Conservation (phyloP, 331 rosid genomes). For the Acacia concinna region DNA sequence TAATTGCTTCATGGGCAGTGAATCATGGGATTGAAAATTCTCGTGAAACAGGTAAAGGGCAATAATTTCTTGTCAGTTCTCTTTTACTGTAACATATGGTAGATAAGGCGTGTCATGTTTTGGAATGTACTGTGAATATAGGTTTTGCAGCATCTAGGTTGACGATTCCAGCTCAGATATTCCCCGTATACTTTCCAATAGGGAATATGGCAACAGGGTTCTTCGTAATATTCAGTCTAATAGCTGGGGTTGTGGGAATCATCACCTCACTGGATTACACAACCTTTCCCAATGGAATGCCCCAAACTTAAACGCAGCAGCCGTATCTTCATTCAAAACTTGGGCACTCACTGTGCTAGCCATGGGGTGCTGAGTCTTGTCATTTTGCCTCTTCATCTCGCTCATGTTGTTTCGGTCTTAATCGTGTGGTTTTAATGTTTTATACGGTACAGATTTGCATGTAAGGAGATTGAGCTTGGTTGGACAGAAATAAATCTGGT, state of each 20-base stretch:
- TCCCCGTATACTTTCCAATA: conserved; percentile 79
- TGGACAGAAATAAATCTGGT: conserved; percentile 57
- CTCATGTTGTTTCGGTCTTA: too few species aligned
- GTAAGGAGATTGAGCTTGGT: conserved; percentile 62
- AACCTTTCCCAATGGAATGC: conserved; percentile 57
- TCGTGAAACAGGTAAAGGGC: conserved; percentile 57
- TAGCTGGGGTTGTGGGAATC: conserved; percentile 85
- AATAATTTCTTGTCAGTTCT: not conserved
- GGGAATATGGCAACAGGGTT: conserved; percentile 90
- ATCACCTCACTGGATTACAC: conserved; percentile 68
- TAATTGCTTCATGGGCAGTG: conserved; percentile 81
- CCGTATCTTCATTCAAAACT: conserved; percentile 65
- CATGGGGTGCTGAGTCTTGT: conserved; percentile 69
- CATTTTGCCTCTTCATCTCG: not conserved
- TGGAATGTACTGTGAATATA: not conserved
- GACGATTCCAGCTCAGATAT: conserved; percentile 57
- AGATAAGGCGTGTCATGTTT: not conserved
- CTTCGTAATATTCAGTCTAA: conserved; percentile 65
- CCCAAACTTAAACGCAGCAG: conserved; percentile 60
- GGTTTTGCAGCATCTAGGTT: conserved; percentile 65
- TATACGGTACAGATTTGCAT: conserved; percentile 55
- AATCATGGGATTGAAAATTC: conserved; percentile 76
- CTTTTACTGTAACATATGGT: not conserved
- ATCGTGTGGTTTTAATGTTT: not conserved
- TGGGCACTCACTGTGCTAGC: conserved; percentile 75